Evolutionary conservation across 2,329 filamentous ascomycete genomes (phyloP), one percentile per base, ranked within the genome.

Genomic region (Talaromyces verruculosus): DNA sequence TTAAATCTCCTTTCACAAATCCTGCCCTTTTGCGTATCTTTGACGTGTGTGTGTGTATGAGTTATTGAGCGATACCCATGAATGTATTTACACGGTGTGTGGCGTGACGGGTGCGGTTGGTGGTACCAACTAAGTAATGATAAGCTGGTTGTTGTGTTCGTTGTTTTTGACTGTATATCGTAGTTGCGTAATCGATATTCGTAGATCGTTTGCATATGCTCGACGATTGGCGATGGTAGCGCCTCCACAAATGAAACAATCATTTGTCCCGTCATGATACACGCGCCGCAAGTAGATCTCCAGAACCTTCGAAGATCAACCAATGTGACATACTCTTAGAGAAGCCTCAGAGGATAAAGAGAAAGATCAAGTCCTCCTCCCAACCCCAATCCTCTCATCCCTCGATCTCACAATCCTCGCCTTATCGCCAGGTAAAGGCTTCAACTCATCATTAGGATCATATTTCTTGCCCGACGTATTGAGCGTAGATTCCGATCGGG

Each of bases 371-470:
- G 55, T 25, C 22, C 65, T 49, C 35, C 62, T 45, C 15, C 65
- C 71, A 43, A 78, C 67, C n/a, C 79, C 78, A 69, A 83, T 82
- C 63, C 81, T 74, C 68, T 82, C 81, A 68, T 83, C 81, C 3
- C 81, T 74, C 19, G 76, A 79, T 43, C 81, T 75, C 65, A 82
- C 78, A 68, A 83, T 82, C 65, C 79, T 73, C 37, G 81, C 80
- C 69, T 82, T 82, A 66, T 83, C 81, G 0, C 80, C 81, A 1
- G 82, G 81, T 53, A 83, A 71, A 17, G 82, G 82, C 69, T 83
- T 83, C 71, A 83, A 69, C 67, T 83, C 82, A 73, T 83, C 81
- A 66, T 78, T 83, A 5, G 82, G 81, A 72, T 83, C 81, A 53
- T 78, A 66, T 19, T 65, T 71, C 15, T 63, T 68, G 59, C 55